Base-by-base conservation (phyloP, 2,329 filamentous ascomycete genomes). In the Zymoseptoria ardabiliae region DNA sequence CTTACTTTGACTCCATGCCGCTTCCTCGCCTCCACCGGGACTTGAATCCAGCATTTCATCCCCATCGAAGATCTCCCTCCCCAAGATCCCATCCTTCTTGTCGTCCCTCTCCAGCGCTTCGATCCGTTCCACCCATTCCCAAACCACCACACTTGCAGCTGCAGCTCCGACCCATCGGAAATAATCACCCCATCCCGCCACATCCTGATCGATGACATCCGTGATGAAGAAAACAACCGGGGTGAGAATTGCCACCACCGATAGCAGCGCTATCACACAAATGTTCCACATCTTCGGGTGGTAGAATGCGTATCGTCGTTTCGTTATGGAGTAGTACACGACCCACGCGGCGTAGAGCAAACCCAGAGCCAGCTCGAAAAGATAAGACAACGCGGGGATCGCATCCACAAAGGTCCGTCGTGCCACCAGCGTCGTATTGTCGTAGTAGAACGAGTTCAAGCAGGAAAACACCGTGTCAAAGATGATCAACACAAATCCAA, bases 81-180 rank as follows among this genome's bases (percentile, higher is more conserved):
- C 92, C 1, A 97, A 77, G 58, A 97, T 95, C 0, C 92, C 92
- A 67, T 96, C 91, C 74, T 95, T 96, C 75, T 92, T 91, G 72
- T 96, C 91, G 73, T 96, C 91, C 66, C 92, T 85, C 76, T 97
- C 92, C 62, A 96, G 75, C 0, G 91, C 90, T 73, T 97, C 92
- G 54, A 97, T 97, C 23, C 92, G 84, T 74, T 97, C 92, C 2
- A 97, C 92, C 92, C 92, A 97, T 74, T 97, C 92, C 92, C 92
- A 97, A 2, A 97, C 92, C 21, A 96, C 90, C n/a, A 96, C 92
- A 75, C 91, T 96, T 25, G 92, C 92, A 1, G 91, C 91, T 0
- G 92, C 91, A 1, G 91, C 91, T 53, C 92, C 92, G n/a, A 96
- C 92, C 92, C 92, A 97, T 69, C 91, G 82, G 52, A 96, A 92